Percentiles rank a stretch among this genome's conserved stretches.
Conservation (phyloP, 2,329 filamentous ascomycete species). For the Hirsutella thompsonii region DNA sequence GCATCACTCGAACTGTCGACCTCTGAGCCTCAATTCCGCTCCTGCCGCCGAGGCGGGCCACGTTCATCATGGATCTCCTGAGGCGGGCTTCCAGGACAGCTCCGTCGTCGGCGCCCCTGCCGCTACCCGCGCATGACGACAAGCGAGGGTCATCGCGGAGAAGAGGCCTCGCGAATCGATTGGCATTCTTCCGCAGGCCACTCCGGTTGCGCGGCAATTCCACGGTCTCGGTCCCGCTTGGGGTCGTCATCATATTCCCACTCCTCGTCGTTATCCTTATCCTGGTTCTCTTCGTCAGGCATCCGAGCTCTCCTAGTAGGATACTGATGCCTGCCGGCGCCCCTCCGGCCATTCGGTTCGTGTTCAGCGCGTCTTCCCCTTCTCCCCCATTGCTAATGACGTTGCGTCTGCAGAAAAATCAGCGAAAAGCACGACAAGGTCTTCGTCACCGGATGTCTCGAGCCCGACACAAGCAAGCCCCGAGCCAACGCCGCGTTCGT, state of each 20-base stretch:
- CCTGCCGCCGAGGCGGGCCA: slow-evolving; percentile 26
- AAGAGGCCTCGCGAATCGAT: slow-evolving; percentile 31
- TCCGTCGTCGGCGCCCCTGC: slow-evolving; percentile 25
- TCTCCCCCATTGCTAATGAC: slow-evolving; percentile 6
- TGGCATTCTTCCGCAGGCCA: slow-evolving; percentile 76
- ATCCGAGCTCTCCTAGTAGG: slow-evolving; percentile 69
- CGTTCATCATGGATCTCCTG: slow-evolving; percentile 41
- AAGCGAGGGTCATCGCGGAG: slow-evolving; percentile 27
- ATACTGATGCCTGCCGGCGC: slow-evolving; percentile 81
- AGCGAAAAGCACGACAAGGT: slow-evolving; percentile 96
- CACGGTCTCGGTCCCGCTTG: slow-evolving; percentile 80
- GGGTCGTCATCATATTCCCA: slow-evolving; percentile 86
- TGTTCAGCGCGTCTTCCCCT: slow-evolving; percentile 3
- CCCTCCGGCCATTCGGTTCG: slow-evolving; percentile 80
- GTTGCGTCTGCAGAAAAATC: slow-evolving; percentile 56
- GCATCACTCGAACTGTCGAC: background rate
- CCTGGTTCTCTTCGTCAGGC: slow-evolving; percentile 75
- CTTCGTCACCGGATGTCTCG: slow-evolving; percentile 80
- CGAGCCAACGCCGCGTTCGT: slow-evolving; percentile 93
- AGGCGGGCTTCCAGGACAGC: slow-evolving; percentile 39
- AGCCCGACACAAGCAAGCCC: slow-evolving; percentile 64
- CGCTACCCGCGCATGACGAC: slow-evolving; percentile 36
- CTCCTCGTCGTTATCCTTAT: slow-evolving; percentile 85
- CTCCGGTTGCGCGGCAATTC: slow-evolving; percentile 87
- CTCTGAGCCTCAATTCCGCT: slow-evolving; percentile 16